Base-by-base conservation (phyloP, 345 rosid species). In the Populus pruinosa region DNA sequence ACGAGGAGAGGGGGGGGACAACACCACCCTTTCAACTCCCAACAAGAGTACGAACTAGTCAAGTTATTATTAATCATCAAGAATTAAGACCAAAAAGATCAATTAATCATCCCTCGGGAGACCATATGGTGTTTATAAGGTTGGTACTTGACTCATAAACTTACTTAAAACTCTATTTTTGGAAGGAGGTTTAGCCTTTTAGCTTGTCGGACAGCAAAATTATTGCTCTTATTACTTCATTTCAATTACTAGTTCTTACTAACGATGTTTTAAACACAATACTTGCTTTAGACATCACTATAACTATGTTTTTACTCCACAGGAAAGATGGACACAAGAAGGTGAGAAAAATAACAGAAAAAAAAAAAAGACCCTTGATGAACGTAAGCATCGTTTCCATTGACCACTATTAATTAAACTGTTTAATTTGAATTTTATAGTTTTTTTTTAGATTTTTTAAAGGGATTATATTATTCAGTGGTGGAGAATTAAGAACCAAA, bases 101-200 rank as follows among this genome's bases (percentile, higher is more conserved):
- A 49, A n/a, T 65, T 78, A 82, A 82, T 76, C 64, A 79, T 78
- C 76, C 81, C 70, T 50, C n/a, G n/a, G 76, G 79, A 81, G 84
- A 80, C 83, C 76, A 62, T 62, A 38, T 80, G 83, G 74, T 76
- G 74, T 76, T 81, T 72, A 77, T 21, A 56, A 73, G 55, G 62
- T 62, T 81, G 71, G 77, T 63, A 64, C 77, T 73, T 78, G 70
- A 73, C 76, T 73, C 73, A 75, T 77, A 16, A 41, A 36, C 63
- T 64, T 59, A 31, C 35, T 18, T 53, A 43, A 8, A 31, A 23
- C 29, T 59, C 2, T 0, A n/a, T 9, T 71, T 75, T 61, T 71
- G 64, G 23, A 71, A 73, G 29, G 1, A 61, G 71, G 29, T 27
- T 27, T 27, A 27, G 29, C 29, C 29, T 68, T 70, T 67, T 59